phyloP scores from a whole-genome alignment of 192 early-diverging fungal species.

The Chytriomyces sp. region DNA sequence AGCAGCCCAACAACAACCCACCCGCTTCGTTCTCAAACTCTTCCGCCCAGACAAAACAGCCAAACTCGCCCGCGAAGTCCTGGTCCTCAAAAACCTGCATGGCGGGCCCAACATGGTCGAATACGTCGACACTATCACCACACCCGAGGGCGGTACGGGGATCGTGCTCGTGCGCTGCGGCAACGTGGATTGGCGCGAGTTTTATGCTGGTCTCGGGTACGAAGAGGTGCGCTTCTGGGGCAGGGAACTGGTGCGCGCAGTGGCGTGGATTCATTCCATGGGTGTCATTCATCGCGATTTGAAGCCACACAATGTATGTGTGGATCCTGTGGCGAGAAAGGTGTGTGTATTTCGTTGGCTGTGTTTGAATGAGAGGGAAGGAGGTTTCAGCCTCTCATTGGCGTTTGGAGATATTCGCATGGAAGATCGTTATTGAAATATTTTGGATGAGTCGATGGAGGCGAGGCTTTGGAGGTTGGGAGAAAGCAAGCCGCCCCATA shows the following conservation, averaged over 20 bases:
- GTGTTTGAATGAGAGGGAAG: no score
- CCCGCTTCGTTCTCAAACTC: conserved; percentile 36
- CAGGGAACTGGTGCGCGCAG: conserved; percentile 36
- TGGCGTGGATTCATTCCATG: conserved; percentile 39
- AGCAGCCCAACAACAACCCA: background rate
- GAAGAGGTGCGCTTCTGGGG: conserved; percentile 36
- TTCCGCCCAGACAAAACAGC: conserved; percentile 36
- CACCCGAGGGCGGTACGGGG: conserved; percentile 23
- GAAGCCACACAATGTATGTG: conserved; percentile 58
- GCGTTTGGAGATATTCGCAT: no score
- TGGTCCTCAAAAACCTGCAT: conserved; percentile 41
- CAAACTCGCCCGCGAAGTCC: conserved; percentile 44
- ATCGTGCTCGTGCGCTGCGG: conserved; percentile 31
- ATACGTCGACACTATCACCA: conserved; percentile 13
- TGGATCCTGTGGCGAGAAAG: conserved; percentile 28
- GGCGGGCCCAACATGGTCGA: conserved; percentile 48
- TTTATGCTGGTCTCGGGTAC: conserved; percentile 35
- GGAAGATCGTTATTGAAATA: no score
- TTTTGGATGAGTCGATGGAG: no score
- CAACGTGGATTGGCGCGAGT: conserved; percentile 41
- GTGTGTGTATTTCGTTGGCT: no score
- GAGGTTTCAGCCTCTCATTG: no score
- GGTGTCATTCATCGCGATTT: conserved; percentile 60
- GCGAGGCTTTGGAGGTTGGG: no score
- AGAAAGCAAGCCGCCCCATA: no score